Conservation (phyloP, 257 asterid genomes). For the Galeopsis tetrahit region DNA sequence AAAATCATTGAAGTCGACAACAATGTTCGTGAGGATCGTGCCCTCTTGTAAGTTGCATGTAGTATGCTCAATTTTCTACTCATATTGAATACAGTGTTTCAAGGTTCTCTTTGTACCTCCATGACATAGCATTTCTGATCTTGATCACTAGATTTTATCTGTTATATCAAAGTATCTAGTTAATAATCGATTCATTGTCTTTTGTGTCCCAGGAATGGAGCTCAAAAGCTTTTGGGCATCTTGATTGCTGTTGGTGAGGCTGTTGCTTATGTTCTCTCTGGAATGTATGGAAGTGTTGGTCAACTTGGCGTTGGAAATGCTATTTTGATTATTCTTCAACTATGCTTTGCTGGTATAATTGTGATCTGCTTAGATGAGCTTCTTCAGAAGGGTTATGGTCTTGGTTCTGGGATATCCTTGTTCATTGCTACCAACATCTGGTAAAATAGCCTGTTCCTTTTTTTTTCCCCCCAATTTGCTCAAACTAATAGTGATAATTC, state of each 20-base stretch:
- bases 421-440: slow-evolving; percentile 78
- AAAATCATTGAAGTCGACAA: slow-evolving; percentile 75
- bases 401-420: slow-evolving; percentile 71
- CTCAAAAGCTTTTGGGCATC: slow-evolving; percentile 70
- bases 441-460: slow-evolving; percentile 37
- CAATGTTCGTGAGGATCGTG: slow-evolving; percentile 77
- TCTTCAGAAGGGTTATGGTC: slow-evolving; percentile 75
- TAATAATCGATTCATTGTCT: slow-evolving; percentile 19
- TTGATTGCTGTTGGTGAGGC: slow-evolving; percentile 76
- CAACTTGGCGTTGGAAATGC: slow-evolving; percentile 82
- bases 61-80: background rate
- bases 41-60: slow-evolving; percentile 60
- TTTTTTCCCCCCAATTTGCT: background rate
- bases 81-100: background rate
- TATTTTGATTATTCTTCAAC: slow-evolving; percentile 68
- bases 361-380: slow-evolving; percentile 74
- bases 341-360: slow-evolving; percentile 67
- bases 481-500: background rate
- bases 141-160: background rate
- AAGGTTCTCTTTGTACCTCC: background rate
- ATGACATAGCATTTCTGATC: background rate
- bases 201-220: slow-evolving; percentile 55
- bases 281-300: slow-evolving; percentile 75
- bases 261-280: slow-evolving; percentile 73
- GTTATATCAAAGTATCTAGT: background rate